Evolutionary conservation across 306 rosid species (phyloP).

Genomic region (Herpetospermum pedunculosum): DNA sequence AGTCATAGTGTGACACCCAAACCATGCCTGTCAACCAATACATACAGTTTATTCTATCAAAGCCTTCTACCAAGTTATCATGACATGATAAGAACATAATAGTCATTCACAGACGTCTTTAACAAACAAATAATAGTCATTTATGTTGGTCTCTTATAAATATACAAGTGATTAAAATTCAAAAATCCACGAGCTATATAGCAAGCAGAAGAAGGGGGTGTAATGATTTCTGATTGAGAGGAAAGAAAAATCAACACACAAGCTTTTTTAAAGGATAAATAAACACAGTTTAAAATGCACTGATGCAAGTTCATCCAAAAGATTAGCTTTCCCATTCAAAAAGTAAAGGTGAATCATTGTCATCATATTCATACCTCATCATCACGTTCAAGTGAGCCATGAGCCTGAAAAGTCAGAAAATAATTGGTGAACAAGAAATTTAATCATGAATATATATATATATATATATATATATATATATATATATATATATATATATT

Average conservation of each 20-base stretch:
- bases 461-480: too few species aligned
- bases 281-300: not conserved
- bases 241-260: not conserved
- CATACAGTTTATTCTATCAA: not conserved
- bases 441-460: not conserved
- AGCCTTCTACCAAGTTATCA: not conserved
- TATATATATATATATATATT: too few species aligned
- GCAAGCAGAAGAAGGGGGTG: not conserved
- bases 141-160: not conserved
- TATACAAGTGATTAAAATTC: not conserved
- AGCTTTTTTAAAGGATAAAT: not conserved
- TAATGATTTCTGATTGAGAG: not conserved
- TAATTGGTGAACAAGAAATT: not conserved
- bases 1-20: not conserved
- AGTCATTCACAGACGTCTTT: not conserved
- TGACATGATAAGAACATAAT: not conserved
- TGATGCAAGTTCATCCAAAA: not conserved
- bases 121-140: not conserved
- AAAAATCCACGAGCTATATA: not conserved
- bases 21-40: not conserved
- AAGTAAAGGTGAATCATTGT: not conserved
- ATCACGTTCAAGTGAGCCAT: conserved; percentile 89
- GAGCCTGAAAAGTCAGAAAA: conserved; percentile 57
- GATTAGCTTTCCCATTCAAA: not conserved
- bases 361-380: conserved; percentile 76